Evolutionary conservation across 495 filamentous ascomycete genomes (phyloP).

Genomic region (Aspergillus baeticus): DNA sequence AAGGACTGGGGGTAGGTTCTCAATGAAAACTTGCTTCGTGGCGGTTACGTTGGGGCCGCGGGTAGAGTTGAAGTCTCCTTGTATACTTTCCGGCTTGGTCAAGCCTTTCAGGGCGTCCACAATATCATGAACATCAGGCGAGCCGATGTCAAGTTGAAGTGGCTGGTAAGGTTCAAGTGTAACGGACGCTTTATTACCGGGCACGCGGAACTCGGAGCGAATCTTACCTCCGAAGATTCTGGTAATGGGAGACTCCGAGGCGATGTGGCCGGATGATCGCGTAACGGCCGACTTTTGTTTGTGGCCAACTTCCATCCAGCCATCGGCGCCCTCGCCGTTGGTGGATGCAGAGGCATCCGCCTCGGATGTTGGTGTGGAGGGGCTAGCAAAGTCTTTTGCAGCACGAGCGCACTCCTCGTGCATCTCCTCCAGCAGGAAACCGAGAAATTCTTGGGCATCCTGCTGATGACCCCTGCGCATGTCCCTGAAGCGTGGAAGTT

Average conservation of each 20-base stretch:
- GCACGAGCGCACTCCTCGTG: slow-evolving; percentile 88
- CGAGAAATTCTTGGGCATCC: slow-evolving; percentile 96
- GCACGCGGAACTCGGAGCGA: slow-evolving; percentile 83
- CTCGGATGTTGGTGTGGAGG: slow-evolving; percentile 41
- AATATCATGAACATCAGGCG: slow-evolving; percentile 82
- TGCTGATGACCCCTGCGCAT: slow-evolving; percentile 97
- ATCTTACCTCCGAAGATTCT: slow-evolving; percentile 94
- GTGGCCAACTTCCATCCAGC: slow-evolving; percentile 92
- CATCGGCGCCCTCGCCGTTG: slow-evolving; percentile 42
- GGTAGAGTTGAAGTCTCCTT: slow-evolving; percentile 83
- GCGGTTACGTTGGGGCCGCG: slow-evolving; percentile 74
- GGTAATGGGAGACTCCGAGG: slow-evolving; percentile 77
- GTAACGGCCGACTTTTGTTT: slow-evolving; percentile 87
- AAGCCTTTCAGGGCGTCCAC: slow-evolving; percentile 84
- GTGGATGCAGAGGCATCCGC: slow-evolving; percentile 35
- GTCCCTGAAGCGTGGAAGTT: slow-evolving; percentile 80
- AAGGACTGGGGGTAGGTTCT: slow-evolving; percentile 86
- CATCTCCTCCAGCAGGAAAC: slow-evolving; percentile 87
- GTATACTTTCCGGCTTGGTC: slow-evolving; percentile 77
- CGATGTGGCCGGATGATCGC: slow-evolving; percentile 75
- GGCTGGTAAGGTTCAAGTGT: slow-evolving; percentile 93
- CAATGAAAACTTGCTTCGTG: slow-evolving; percentile 93
- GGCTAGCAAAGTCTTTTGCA: slow-evolving; percentile 54
- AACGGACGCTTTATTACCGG: slow-evolving; percentile 84
- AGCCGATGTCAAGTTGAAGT: slow-evolving; percentile 89